These are phyloP conservation scores for Candida boidinii DNA, from an alignment of 805 yeast genomes.

Conservation along the genomic window DNA sequence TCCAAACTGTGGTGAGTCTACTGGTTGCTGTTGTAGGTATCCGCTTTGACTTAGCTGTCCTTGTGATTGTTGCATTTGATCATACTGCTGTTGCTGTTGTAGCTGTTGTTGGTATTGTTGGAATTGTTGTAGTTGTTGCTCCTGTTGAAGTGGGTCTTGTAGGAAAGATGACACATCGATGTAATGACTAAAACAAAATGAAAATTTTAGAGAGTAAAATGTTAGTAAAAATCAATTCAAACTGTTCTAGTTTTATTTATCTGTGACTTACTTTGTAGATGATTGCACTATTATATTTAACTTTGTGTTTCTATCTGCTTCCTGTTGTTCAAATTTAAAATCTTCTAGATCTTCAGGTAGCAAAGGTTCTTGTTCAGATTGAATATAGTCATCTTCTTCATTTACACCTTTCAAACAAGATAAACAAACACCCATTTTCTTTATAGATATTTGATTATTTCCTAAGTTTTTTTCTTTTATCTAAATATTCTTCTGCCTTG, in stretches of 20 bases:
- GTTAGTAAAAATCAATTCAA: neutral
- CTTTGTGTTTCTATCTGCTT: conserved; percentile 23
- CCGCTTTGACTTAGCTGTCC: neutral
- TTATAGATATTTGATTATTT: too few species aligned
- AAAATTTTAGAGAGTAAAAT: neutral
- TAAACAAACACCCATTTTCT: conserved; percentile 24
- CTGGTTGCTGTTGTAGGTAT: neutral
- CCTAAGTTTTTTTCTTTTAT: too few species aligned
- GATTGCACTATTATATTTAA: conserved; percentile 23
- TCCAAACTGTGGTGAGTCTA: too few species aligned
- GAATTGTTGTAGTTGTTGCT: neutral
- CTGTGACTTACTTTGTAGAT: conserved; percentile 25
- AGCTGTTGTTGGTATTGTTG: neutral
- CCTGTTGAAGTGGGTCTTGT: neutral
- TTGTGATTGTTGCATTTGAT: neutral
- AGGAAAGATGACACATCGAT: neutral
- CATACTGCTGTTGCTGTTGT: neutral
- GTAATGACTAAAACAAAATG: too few species aligned
- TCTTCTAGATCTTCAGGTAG: conserved; percentile 9
- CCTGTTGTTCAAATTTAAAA: conserved; percentile 18
- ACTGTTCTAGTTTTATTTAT: conserved; percentile 4
- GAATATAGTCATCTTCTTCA: conserved; percentile 13
- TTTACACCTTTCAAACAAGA: conserved; percentile 19
- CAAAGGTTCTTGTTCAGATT: conserved; percentile 20
- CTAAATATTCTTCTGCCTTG: too few species aligned